Evolutionary conservation across 2,329 filamentous ascomycete species (phyloP), one percentile per base, ranked within the genome.

Genomic region (Escovopsis weberi): DNA sequence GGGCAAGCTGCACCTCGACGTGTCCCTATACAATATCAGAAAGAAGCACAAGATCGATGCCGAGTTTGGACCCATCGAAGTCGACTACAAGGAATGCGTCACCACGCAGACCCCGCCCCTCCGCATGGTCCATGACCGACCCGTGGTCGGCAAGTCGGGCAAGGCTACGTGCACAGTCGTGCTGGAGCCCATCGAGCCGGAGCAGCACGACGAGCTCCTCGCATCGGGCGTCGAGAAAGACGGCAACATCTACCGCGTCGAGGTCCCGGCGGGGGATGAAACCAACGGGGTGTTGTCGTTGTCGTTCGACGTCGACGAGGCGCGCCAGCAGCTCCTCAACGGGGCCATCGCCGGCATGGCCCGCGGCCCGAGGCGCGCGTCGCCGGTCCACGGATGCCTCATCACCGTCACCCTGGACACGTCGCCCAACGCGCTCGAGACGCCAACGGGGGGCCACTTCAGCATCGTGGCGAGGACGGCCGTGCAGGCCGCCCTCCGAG

Each of bases 1-100:
- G 91, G 91, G 91, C 7, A 86, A 94, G 54, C 73, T 98, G 26
- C 91, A 98, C 60, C 71, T 98, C 1, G 91, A 98, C 53, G 91
- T 98, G 39, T 88, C 89, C 1, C 70, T 86, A 40, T 85, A 96
- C 59, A 77, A 88, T 37, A 75, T 98, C 9, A 78, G 91, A 50
- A 84, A 85, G 41, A 86, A 94, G 55, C 81, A 95, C 63, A 94
- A 91, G 59, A 86, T 72, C 69, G 60, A 94, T 77, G 72, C 87
- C 70, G 48, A 79, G 66, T 94, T 94, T 68, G 88, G 89, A 11
- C 80, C 79, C 42, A 94, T 98, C 48, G 85, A 94, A 53, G 94
- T 98, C 46, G 87, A 93, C 51, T 98, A 96, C 62, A 82, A 93
- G 43, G 91, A 98, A 63, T 82, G 80, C 39, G 66, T 91, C 9